Percentiles rank a stretch among this genome's conserved stretches.
These are phyloP conservation scores for Aspergillus felis DNA, from an alignment of 2,329 filamentous ascomycete genomes.

Conservation along the genomic window DNA sequence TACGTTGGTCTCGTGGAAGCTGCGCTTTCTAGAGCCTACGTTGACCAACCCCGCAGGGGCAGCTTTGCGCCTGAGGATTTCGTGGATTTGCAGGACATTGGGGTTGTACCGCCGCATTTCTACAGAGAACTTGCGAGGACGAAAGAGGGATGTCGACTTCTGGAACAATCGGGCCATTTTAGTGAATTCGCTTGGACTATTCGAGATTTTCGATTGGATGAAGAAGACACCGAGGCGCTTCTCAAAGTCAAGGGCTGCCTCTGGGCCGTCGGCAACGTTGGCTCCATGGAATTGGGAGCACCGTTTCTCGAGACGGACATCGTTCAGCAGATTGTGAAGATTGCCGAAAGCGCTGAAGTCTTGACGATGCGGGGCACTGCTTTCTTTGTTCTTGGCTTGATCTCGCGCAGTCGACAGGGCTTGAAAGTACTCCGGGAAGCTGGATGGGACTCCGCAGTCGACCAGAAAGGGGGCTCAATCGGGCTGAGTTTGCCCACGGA, in stretches of 20 bases:
- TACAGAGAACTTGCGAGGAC: constrained; percentile 93
- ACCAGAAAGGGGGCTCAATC: constrained; percentile 73
- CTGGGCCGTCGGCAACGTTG: constrained; percentile 97
- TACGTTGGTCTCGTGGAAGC: constrained; percentile 94
- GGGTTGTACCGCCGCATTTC: constrained; percentile 86
- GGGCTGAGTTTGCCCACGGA: constrained; percentile 83
- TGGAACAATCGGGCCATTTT: constrained; percentile 93
- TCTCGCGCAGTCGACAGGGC: constrained; percentile 87
- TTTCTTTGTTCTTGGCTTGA: constrained; percentile 90
- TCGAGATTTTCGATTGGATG: constrained; percentile 78
- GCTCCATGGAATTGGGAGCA: constrained; percentile 94
- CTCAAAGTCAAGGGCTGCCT: constrained; percentile 94
- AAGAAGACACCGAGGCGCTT: constrained; percentile 78
- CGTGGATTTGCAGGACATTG: constrained; percentile 56
- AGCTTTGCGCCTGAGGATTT: constrained; percentile 52
- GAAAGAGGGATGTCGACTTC: constrained; percentile 81
- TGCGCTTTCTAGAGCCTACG: constrained; percentile 82
- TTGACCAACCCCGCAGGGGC: constrained; percentile 48
- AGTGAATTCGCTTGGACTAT: constrained; percentile 89
- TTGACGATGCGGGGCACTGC: constrained; percentile 93
- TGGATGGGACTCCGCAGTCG: constrained; percentile 91
- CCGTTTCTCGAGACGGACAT: constrained; percentile 89
- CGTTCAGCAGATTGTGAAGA: constrained; percentile 78
- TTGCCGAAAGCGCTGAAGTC: constrained; percentile 82
- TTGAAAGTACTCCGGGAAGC: constrained; percentile 84